These are phyloP conservation scores for Nigrospora sphaerica DNA, from an alignment of 2,329 filamentous ascomycete species.

Conservation along the genomic window DNA sequence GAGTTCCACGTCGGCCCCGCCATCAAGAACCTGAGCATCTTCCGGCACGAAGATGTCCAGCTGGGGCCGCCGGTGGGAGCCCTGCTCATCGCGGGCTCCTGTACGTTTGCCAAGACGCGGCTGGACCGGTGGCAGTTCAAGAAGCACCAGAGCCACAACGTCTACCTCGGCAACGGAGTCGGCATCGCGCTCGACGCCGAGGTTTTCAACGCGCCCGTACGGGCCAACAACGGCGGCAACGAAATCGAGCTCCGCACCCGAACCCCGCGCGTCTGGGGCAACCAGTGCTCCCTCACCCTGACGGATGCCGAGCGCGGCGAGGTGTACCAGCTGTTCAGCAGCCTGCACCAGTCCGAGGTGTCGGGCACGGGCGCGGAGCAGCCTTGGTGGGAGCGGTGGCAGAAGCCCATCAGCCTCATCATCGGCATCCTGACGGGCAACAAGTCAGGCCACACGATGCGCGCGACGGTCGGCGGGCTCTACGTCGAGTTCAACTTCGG, in stretches of 20 bases:
- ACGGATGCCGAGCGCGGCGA: not conserved
- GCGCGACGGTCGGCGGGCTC: conserved; percentile 3
- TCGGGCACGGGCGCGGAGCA: not conserved
- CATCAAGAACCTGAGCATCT: conserved; percentile 4
- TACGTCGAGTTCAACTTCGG: conserved; percentile 5
- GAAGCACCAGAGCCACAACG: conserved; percentile 3
- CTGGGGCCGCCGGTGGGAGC: not conserved
- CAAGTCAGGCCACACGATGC: conserved; percentile 2
- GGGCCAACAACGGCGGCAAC: not conserved
- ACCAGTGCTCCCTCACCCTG: conserved; percentile 1
- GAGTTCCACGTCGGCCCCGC: conserved; percentile 1
- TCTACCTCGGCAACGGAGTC: conserved; percentile 4
- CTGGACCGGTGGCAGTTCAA: conserved; percentile 4
- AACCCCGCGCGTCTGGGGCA: not conserved
- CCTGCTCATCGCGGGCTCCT: conserved; percentile 1
- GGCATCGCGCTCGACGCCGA: conserved; percentile 4
- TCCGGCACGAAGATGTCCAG: not conserved
- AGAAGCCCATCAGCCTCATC: conserved; percentile 2
- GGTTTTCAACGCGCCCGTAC: not conserved
- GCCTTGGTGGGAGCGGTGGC: conserved; percentile 1
- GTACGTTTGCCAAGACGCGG: conserved; percentile 1
- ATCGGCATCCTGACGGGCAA: conserved; percentile 3
- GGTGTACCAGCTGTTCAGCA: conserved; percentile 4
- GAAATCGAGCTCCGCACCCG: not conserved
- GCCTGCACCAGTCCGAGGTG: not conserved